Percentiles rank a stretch among this genome's conserved stretches.
phyloP scores from a whole-genome alignment of 345 rosid genomes.

The Lepidium sativum region DNA sequence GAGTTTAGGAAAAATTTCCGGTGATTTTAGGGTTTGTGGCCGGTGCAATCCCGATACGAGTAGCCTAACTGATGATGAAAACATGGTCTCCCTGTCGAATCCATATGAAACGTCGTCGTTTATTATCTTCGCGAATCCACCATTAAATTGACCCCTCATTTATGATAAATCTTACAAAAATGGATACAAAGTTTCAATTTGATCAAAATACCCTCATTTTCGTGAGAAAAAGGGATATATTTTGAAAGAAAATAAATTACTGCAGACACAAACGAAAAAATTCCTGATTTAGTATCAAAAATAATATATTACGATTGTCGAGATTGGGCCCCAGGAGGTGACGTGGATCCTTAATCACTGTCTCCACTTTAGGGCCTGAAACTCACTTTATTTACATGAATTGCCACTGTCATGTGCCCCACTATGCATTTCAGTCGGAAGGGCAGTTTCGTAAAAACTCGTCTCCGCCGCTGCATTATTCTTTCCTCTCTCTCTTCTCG shows the following conservation, averaged over 20 bases:
- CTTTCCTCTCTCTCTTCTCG: neutral
- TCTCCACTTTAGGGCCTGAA: neutral
- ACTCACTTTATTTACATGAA: neutral
- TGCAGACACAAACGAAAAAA: neutral
- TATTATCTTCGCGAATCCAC: neutral
- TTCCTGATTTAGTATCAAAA: neutral
- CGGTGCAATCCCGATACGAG: conserved; percentile 11
- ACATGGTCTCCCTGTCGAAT: neutral
- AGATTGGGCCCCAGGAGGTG: too few species aligned
- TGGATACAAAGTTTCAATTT: neutral
- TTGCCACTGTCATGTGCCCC: neutral
- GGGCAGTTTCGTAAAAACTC: conserved; percentile 9
- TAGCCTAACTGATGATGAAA: conserved; percentile 24
- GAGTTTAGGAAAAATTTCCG: neutral
- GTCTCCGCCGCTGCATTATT: conserved; percentile 25
- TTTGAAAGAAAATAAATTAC: neutral
- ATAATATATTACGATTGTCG: too few species aligned
- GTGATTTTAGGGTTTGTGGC: conserved; percentile 12
- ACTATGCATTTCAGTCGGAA: neutral
- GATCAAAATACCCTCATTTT: neutral
- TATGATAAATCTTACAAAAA: neutral
- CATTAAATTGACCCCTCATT: neutral
- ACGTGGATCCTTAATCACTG: conserved; percentile 12
- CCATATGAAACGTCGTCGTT: neutral
- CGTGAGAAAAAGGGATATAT: too few species aligned